A percentile compares a stretch with the other conserved stretches of the same genome.
phyloP scores from a whole-genome alignment of 2,329 filamentous ascomycete genomes.

The Ophiostoma sp. region DNA sequence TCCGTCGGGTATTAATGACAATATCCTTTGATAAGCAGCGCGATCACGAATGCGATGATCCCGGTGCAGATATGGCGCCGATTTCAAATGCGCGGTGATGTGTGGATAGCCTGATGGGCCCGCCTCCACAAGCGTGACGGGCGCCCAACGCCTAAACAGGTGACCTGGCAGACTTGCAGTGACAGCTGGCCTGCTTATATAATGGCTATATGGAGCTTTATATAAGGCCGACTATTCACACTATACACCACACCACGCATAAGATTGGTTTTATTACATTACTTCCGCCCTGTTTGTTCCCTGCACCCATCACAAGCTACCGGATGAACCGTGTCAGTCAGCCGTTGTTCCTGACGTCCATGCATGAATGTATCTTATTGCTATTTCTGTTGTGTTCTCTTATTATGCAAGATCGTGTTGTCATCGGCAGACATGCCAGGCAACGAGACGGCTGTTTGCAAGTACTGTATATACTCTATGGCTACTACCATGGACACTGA shows the following conservation, averaged over 20 bases:
- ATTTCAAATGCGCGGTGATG: conserved; percentile 7
- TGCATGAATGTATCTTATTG: background rate
- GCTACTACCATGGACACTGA: too few species aligned
- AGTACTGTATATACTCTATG: too few species aligned
- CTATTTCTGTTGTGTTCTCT: background rate
- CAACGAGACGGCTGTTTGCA: background rate
- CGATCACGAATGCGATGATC: conserved; percentile 8
- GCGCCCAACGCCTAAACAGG: background rate
- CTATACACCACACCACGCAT: background rate
- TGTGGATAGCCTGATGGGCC: background rate
- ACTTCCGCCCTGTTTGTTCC: background rate
- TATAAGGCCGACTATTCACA: background rate
- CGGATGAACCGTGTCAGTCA: background rate
- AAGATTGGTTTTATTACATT: background rate
- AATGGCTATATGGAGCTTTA: background rate
- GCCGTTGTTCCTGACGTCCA: background rate
- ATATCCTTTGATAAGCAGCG: background rate
- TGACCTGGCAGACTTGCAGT: background rate
- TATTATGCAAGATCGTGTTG: background rate
- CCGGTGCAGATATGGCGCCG: too few species aligned
- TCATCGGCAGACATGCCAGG: background rate
- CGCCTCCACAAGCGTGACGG: background rate
- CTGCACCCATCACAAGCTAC: background rate
- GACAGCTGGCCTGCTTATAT: background rate
- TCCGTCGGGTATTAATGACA: background rate